Base-by-base conservation (phyloP, 495 filamentous ascomycete species). In the Poronia punctata region DNA sequence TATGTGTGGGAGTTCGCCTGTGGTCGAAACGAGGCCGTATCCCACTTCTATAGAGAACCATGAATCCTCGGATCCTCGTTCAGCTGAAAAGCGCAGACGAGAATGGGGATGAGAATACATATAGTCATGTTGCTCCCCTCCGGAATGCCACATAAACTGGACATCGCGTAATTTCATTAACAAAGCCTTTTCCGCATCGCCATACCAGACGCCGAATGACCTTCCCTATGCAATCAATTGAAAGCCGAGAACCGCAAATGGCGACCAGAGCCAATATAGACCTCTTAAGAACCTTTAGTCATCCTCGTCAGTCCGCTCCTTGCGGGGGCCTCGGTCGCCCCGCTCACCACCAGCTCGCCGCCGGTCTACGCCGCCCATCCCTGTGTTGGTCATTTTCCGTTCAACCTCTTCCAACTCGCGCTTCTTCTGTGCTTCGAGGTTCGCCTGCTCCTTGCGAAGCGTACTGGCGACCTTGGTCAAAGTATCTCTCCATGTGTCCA, bases 401-500 rank as follows among this genome's bases (percentile, higher is more conserved):
- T 80, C 78, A n/a, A 70, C 45, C 38, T 78, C 73, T 35, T 73
- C 71, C 38, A 62, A 43, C 48, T 83, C 80, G 38, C 74, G 71
- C 49, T 78, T 77, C 54, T 74, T 74, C 61, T 78, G 68, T 9
- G 54, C 49, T 22, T 78, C 64, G 15, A 72, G 75, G 20, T 82
- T 76, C 52, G 84, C 75, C 66, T 89, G 83, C 61, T 90, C 87
- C 46, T 70, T 67, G 56, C 78, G 79, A 22, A 99, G 74, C 14
- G 88, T 82, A 32, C 61, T 70, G 46, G 90, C 64, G 16, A 98
- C 88, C 30, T 74, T 74, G 52, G 75, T 73, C 46, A 97, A 63
- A 42, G 83, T 84, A 32, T 71, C 67, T 67, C 84, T 82, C 89
- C 88, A 97, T 54, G 83, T 84, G 64, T 95, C 88, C 53, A 99